phyloP scores from a whole-genome alignment of 2,329 filamentous ascomycete genomes.

The Cadophora sp. region DNA sequence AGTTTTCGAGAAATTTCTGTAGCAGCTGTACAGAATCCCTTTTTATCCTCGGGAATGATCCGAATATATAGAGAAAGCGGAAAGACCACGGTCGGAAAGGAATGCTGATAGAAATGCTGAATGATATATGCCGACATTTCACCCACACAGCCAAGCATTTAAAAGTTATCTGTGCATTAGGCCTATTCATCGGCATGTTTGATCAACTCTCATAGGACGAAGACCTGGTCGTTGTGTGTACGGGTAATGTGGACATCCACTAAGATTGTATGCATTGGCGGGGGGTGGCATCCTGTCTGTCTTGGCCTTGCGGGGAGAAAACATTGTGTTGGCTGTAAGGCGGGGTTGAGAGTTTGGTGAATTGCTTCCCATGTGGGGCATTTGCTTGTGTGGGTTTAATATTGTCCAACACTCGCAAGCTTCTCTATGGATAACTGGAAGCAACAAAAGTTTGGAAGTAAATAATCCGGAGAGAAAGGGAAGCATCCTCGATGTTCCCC shows the following conservation, averaged over 20 bases:
- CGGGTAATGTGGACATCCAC: conserved; percentile 6
- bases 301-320: conserved; percentile 8
- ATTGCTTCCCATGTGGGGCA: conserved; percentile 1
- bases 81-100: background rate
- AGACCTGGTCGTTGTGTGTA: conserved; percentile 8
- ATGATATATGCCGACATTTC: conserved; percentile 11
- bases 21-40: background rate
- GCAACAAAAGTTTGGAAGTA: background rate
- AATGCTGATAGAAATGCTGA: background rate
- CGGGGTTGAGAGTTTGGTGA: conserved; percentile 1
- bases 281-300: conserved; percentile 1
- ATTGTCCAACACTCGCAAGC: background rate
- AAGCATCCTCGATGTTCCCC: background rate
- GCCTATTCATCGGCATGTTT: background rate
- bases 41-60: background rate
- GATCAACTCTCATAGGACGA: conserved; percentile 6
- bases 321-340: background rate
- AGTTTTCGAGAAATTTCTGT: background rate
- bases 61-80: background rate
- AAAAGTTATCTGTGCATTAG: background rate
- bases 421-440: background rate
- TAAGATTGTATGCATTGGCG: background rate
- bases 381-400: background rate
- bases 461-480: background rate
- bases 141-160: conserved; percentile 10